Evolutionary conservation across 257 asterid genomes (phyloP).

Genomic region (Solanum corneliomulleri): DNA sequence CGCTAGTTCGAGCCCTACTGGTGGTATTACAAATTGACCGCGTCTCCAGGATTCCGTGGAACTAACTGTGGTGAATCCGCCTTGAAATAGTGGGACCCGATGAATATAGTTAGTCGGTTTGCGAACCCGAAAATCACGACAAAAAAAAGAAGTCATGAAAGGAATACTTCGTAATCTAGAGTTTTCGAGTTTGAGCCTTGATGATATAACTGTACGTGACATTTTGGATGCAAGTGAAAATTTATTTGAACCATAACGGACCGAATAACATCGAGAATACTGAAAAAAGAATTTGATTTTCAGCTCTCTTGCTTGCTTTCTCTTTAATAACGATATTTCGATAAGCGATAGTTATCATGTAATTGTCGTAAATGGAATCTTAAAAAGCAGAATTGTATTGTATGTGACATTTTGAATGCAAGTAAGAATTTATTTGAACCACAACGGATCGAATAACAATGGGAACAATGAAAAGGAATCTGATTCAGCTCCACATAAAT

Average conservation of each 20-base stretch:
- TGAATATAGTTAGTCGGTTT: too few species aligned
- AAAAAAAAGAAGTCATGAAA: neutral
- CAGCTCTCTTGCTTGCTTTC: neutral
- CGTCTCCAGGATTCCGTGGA: too few species aligned
- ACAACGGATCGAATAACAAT: too few species aligned
- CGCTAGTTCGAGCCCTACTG: too few species aligned
- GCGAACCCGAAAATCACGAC: too few species aligned
- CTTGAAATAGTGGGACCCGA: too few species aligned
- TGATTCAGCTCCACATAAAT: neutral
- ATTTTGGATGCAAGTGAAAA: neutral
- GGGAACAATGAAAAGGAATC: rapidly evolving
- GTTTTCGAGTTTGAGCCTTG: neutral
- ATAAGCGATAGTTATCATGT: neutral
- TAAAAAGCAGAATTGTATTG: neutral
- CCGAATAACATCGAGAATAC: neutral
- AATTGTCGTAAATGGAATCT: neutral
- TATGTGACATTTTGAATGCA: neutral
- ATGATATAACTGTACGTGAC: neutral
- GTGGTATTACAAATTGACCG: too few species aligned
- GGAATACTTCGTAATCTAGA: neutral
- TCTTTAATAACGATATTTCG: neutral
- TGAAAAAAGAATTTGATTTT: rapidly evolving
- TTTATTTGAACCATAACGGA: rapidly evolving
- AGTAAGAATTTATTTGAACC: neutral
- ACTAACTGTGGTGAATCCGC: too few species aligned